phyloP scores from a whole-genome alignment of 345 rosid species.

The Gossypioides kirkii region DNA sequence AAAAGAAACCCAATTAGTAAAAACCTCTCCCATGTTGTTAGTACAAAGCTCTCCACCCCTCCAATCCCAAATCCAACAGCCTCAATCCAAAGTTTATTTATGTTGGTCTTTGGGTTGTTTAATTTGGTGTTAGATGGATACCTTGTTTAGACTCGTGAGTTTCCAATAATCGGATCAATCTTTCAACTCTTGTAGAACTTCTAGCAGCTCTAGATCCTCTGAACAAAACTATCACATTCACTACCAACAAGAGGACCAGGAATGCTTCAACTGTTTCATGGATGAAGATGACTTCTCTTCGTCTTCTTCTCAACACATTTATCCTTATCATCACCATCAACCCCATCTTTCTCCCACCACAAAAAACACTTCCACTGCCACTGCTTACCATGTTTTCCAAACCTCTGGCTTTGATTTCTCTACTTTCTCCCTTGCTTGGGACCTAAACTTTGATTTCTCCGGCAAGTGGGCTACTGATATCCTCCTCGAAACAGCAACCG shows the following conservation, averaged over 20 bases:
- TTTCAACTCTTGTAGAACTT: constrained; percentile 75
- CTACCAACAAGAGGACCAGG: constrained; percentile 56
- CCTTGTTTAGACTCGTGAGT: constrained; percentile 83
- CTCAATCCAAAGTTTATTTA: constrained; percentile 21
- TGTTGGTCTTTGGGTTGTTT: constrained; percentile 45
- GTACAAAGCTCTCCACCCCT: too few species aligned
- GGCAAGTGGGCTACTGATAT: constrained; percentile 65
- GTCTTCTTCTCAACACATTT: constrained; percentile 64
- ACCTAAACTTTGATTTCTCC: constrained; percentile 61
- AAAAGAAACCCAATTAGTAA: too few species aligned
- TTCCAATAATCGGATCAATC: constrained; percentile 73
- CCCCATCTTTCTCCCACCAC: constrained; percentile 20
- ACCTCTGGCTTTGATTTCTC: constrained; percentile 34
- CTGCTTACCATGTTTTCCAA: constrained; percentile 30
- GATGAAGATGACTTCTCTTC: constrained; percentile 99
- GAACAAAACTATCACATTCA: constrained; percentile 47
- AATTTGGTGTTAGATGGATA: constrained; percentile 58
- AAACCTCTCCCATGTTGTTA: too few species aligned
- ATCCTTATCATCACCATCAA: constrained; percentile 11
- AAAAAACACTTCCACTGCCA: constrained; percentile 29
- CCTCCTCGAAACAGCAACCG: constrained; percentile 68
- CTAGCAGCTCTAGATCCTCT: constrained; percentile 77
- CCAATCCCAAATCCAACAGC: background rate
- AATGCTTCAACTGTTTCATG: constrained; percentile 99
- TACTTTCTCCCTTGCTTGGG: constrained; percentile 43